phyloP scores from a whole-genome alignment of 306 rosid genomes.

The Adenanthera pavonina region DNA sequence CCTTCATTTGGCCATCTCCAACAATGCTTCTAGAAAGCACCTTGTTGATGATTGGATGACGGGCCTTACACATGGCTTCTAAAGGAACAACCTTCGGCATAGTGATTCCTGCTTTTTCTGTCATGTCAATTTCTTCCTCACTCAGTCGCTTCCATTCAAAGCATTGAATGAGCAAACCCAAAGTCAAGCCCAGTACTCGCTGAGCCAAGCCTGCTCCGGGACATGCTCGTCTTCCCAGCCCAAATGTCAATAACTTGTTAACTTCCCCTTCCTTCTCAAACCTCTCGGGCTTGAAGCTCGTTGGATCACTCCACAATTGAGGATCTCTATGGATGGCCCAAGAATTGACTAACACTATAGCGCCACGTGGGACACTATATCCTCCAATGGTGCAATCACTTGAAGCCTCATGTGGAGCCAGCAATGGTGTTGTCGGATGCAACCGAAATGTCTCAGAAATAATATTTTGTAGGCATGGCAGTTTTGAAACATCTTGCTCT shows the following conservation, averaged over 20 bases:
- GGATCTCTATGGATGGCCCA: slow-evolving; percentile 72
- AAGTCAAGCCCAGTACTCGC: slow-evolving; percentile 38
- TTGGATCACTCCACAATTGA: slow-evolving; percentile 41
- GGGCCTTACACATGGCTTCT: slow-evolving; percentile 55
- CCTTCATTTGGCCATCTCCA: too few relatives aligned
- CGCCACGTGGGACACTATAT: slow-evolving; percentile 45
- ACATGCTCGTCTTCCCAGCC: slow-evolving; percentile 59
- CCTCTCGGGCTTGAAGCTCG: slow-evolving; percentile 57
- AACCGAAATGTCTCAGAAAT: slow-evolving; percentile 57
- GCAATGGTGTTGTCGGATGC: slow-evolving; percentile 46
- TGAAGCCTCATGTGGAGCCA: slow-evolving; percentile 52
- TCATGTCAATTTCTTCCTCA: slow-evolving; percentile 49
- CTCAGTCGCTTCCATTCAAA: slow-evolving; percentile 52
- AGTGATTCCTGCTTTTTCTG: slow-evolving; percentile 37
- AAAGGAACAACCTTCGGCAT: slow-evolving; percentile 46
- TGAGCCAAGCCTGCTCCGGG: slow-evolving; percentile 54
- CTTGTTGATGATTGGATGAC: neutral
- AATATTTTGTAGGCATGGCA: slow-evolving; percentile 50
- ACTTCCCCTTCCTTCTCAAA: slow-evolving; percentile 37
- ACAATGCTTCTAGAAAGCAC: neutral
- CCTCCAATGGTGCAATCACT: slow-evolving; percentile 52
- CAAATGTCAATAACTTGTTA: slow-evolving; percentile 52
- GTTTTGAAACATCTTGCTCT: slow-evolving; percentile 47
- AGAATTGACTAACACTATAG: slow-evolving; percentile 52
- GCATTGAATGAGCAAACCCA: slow-evolving; percentile 54